Percentiles rank a stretch among this genome's conserved stretches.
Evolutionary conservation across 306 rosid genomes (phyloP).

Genomic region (Corylus heterophylla): DNA sequence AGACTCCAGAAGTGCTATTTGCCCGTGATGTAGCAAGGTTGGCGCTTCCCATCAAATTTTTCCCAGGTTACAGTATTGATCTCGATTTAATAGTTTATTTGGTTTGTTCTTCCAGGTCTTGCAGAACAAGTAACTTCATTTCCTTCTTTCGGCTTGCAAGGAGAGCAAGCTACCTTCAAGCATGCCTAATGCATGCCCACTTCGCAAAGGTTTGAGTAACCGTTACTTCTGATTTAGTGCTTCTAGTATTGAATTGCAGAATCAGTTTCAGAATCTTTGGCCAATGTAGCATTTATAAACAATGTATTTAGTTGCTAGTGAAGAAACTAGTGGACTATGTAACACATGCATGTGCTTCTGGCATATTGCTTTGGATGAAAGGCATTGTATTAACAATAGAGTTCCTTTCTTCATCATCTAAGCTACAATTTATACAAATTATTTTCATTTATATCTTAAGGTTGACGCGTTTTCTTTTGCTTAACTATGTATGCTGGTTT

Average conservation of each 20-base stretch:
- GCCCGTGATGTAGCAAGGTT: constrained; percentile 96
- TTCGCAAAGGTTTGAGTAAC: constrained; percentile 75
- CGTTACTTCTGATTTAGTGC: constrained; percentile 25
- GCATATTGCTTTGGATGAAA: constrained; percentile 22
- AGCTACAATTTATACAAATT: background rate
- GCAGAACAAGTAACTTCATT: constrained; percentile 85
- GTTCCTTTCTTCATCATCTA: background rate
- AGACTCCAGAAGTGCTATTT: constrained; percentile 84
- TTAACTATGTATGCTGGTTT: background rate
- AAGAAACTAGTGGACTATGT: constrained; percentile 22
- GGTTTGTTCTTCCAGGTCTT: constrained; percentile 69
- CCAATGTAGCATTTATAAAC: constrained; percentile 13
- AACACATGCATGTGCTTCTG: constrained; percentile 7
- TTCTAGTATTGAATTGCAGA: constrained; percentile 2
- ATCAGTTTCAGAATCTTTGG: constrained; percentile 18
- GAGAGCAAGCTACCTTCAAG: constrained; percentile 94
- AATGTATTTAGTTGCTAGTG: constrained; percentile 17
- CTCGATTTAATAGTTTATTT: constrained; percentile 30
- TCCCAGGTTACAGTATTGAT: constrained; percentile 19
- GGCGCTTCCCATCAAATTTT: constrained; percentile 24
- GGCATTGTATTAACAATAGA: constrained; percentile 2
- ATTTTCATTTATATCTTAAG: background rate
- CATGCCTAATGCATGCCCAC: constrained; percentile 99
- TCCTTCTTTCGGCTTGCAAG: constrained; percentile 89
- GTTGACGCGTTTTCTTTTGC: background rate